Evolutionary conservation across 352 stramenopile genomes (phyloP).

Genomic region (Phytophthora citrophthora): DNA sequence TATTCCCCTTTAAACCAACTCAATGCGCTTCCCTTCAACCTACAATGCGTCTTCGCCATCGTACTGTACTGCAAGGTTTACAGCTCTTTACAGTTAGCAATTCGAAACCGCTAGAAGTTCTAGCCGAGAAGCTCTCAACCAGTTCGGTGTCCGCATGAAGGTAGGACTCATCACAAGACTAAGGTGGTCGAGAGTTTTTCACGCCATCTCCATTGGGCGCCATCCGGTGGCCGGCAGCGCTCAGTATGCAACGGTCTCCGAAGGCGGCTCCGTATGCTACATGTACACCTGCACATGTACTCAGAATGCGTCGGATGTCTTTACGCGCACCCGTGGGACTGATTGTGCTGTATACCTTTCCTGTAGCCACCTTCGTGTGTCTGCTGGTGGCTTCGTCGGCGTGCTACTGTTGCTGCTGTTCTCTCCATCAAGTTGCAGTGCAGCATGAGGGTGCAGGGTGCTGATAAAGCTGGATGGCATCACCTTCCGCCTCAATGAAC

Average conservation of each 20-base stretch:
- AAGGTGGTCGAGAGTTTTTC: constrained; percentile 22
- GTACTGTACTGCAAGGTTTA: no score
- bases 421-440: no score
- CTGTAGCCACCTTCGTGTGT: constrained; percentile 11
- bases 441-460: background rate
- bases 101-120: background rate
- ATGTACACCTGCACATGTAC: background rate
- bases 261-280: constrained; percentile 25
- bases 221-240: background rate
- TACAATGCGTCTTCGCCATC: background rate
- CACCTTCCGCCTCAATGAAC: constrained; percentile 5
- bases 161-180: constrained; percentile 25
- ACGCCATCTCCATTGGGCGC: constrained; percentile 28
- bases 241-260: constrained; percentile 26
- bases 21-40: constrained; percentile 13
- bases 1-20: constrained; percentile 24
- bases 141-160: background rate
- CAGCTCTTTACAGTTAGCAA: background rate
- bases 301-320: constrained; percentile 20
- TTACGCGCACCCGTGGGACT: constrained; percentile 24
- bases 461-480: constrained; percentile 17
- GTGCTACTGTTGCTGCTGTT: constrained; percentile 10
- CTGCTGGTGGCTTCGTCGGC: constrained; percentile 8
- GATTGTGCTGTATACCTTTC: constrained; percentile 33
- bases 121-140: background rate